Conservation (phyloP, 176 grass and related monocot species). For the Zizania latifolia region DNA sequence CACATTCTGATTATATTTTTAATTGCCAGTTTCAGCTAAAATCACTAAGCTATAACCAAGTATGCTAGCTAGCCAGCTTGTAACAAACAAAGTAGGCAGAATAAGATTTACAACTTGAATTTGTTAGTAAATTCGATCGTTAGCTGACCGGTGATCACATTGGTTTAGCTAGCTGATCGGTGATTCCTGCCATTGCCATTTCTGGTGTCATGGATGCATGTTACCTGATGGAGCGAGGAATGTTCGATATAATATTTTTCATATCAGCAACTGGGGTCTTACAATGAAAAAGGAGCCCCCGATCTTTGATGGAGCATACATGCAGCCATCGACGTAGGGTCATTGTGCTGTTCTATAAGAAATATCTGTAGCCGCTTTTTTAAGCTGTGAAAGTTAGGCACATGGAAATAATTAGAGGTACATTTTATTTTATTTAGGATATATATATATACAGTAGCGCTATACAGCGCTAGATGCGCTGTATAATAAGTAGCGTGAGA, state of each 20-base stretch:
- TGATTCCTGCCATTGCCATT: too few relatives aligned
- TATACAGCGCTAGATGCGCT: too few relatives aligned
- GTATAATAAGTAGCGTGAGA: too few relatives aligned
- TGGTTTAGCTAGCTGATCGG: too few relatives aligned
- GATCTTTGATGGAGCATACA: background rate
- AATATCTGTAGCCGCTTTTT: background rate
- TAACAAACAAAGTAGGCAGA: background rate
- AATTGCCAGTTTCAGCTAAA: too few relatives aligned
- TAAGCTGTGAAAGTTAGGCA: background rate
- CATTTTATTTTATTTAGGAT: too few relatives aligned
- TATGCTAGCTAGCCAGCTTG: background rate
- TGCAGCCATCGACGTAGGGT: background rate
- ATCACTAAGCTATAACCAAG: too few relatives aligned
- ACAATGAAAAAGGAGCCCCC: background rate
- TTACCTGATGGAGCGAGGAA: constrained; percentile 17
- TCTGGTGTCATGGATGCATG: too few relatives aligned
- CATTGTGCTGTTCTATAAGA: background rate
- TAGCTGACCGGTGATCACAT: background rate
- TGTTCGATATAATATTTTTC: background rate
- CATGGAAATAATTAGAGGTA: background rate
- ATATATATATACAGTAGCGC: too few relatives aligned
- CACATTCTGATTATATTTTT: too few relatives aligned
- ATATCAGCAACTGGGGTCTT: background rate
- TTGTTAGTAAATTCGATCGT: background rate
- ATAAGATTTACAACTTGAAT: background rate